Base-by-base conservation (phyloP, 805 yeast species). In the Candida maltosa region DNA sequence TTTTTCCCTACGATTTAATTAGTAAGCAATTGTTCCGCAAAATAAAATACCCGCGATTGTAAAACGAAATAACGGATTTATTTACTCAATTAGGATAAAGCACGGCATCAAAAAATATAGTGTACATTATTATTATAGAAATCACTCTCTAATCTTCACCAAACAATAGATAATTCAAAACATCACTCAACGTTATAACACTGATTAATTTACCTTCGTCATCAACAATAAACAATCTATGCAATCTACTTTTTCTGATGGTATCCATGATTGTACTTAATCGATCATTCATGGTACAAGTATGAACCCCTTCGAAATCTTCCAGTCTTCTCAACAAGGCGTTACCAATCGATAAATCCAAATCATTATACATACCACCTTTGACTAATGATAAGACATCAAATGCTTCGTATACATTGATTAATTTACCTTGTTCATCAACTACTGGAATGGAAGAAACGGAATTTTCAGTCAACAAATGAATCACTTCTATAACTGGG, bases 291-390 rank as follows among this genome's bases (percentile, higher is more conserved):
- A 80, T 71, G 0, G 97, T 87, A 62, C 98, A 93, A 0, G 97
- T 93, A 61, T 88, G 87, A 10, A 93, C 97, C 40, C 99, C 98
- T 60, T 93, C 97, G 51, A 91, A 93, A 56, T 93, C 97, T 48
- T 89, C 96, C 4, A 95, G 81, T 54, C 96, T 72, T 60, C 95
- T 79, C 79, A 93, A 78, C 35, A 93, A 68, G 0, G 97, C 97
- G 59, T 93, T 97, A 3, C 98, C 99, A 4, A 93, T 96, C 39
- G 91, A 82, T 47, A 93, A 68, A 26, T 88, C 83, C 42, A 91
- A 67, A 59, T 93, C 97, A 24, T 88, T 83, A 53, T 91, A 88
- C 54, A 88, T 80, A 4, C 97, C 97, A 26, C 96, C 96, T 60
- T 89, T 91, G 40, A 93, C 87, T 47, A 93, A 69, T 0, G 96